These are phyloP conservation scores for Plasmodium coatneyi DNA, from an alignment of 169 alveolate species.

Conservation along the genomic window DNA sequence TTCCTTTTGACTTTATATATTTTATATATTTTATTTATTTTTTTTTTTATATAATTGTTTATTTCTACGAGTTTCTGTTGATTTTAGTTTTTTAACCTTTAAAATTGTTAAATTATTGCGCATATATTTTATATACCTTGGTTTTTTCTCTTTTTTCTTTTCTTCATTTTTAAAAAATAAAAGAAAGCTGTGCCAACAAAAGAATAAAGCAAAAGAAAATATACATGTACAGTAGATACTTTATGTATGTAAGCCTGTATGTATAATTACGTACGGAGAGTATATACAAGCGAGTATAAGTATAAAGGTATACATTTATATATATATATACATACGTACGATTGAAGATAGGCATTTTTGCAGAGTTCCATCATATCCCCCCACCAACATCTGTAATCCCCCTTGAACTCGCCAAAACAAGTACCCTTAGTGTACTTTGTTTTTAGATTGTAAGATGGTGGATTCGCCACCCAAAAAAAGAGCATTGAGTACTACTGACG, in stretches of 20 bases:
- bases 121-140: background rate
- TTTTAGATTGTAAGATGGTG: conserved; percentile 68
- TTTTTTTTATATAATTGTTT: background rate
- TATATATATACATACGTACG: background rate
- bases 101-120: background rate
- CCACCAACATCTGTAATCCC: background rate
- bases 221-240: background rate
- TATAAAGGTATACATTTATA: conserved; percentile 14
- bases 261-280: conserved; percentile 1
- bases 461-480: conserved; percentile 64
- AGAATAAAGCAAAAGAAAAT: background rate
- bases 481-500: conserved; percentile 44
- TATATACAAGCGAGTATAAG: background rate
- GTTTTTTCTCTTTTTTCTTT: background rate
- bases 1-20: background rate
- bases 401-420: background rate
- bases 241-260: background rate
- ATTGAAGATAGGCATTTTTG: background rate
- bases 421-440: conserved; percentile 61
- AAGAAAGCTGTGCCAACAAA: background rate
- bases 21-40: background rate
- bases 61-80: conserved; percentile 17
- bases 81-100: conserved; percentile 11
- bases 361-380: background rate
- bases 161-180: background rate